Conservation (phyloP, 164 flowering plant species). For the Cinnamomum chago region DNA sequence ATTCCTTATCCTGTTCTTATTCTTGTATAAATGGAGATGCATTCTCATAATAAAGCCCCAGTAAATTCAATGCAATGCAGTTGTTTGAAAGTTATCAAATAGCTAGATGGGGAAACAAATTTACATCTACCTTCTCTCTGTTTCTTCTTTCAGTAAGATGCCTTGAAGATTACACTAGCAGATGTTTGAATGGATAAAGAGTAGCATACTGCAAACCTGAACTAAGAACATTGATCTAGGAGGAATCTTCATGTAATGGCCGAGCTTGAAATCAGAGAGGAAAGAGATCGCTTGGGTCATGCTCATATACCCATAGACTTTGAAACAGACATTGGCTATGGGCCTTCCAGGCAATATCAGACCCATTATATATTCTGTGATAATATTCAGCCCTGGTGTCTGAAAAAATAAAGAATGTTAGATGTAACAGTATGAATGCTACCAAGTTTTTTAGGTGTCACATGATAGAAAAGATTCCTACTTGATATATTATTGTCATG, state of each 20-base stretch:
- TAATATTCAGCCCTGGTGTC: constrained; percentile 70
- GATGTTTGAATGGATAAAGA: neutral
- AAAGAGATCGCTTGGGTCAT: constrained; percentile 68
- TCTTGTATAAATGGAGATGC: too few species aligned
- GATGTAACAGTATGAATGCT: neutral
- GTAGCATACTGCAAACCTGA: constrained; percentile 34
- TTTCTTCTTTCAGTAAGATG: neutral
- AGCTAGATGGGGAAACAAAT: too few species aligned
- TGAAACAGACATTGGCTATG: constrained; percentile 74
- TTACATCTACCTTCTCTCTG: neutral
- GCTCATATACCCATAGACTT: constrained; percentile 70
- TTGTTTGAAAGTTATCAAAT: too few species aligned
- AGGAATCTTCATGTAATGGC: constrained; percentile 85
- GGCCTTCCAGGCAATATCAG: constrained; percentile 55
- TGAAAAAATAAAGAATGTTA: constrained; percentile 14
- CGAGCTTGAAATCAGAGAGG: constrained; percentile 72
- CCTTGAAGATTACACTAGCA: neutral
- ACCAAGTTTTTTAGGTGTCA: too few species aligned
- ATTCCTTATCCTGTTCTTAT: too few species aligned
- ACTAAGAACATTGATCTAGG: constrained; percentile 75
- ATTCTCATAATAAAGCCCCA: too few species aligned
- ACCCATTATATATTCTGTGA: constrained; percentile 70
- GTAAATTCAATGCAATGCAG: too few species aligned
- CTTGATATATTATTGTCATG: neutral
- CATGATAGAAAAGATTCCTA: too few species aligned